These are phyloP conservation scores for Zygoascus hellenicus DNA, from an alignment of 1,139 yeast genomes.

Conservation along the genomic window DNA sequence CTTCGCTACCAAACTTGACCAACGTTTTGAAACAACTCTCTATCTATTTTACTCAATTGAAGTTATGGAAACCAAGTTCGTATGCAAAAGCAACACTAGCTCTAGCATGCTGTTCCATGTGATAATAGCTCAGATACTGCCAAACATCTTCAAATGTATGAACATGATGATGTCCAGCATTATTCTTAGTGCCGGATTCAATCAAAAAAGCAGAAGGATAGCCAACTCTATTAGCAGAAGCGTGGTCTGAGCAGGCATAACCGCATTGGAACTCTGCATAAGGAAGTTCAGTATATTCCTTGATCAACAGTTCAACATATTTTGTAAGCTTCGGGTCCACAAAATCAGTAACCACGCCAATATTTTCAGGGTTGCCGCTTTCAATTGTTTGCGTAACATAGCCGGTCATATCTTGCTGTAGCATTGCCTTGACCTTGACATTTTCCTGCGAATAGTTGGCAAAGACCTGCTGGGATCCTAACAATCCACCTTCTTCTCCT, in stretches of 20 bases:
- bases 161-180: slow-evolving; percentile 48
- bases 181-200: slow-evolving; percentile 59
- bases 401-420: slow-evolving; percentile 97
- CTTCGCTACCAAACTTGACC: no score
- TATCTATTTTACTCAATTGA: neutral
- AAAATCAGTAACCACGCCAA: slow-evolving; percentile 76
- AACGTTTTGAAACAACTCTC: no score
- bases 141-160: slow-evolving; percentile 78
- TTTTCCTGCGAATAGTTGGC: slow-evolving; percentile 44
- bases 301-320: slow-evolving; percentile 57
- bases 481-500: slow-evolving; percentile 90
- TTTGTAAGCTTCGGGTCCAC: slow-evolving; percentile 56
- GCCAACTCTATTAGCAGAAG: slow-evolving; percentile 76
- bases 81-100: slow-evolving; percentile 63
- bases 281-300: slow-evolving; percentile 58
- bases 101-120: slow-evolving; percentile 72
- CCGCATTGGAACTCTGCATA: slow-evolving; percentile 76
- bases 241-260: slow-evolving; percentile 90
- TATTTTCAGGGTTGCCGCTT: slow-evolving; percentile 55
- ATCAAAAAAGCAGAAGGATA: slow-evolving; percentile 78
- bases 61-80: slow-evolving; percentile 46
- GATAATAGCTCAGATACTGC: slow-evolving; percentile 69
- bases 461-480: slow-evolving; percentile 81
- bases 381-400: slow-evolving; percentile 53
- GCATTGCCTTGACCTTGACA: slow-evolving; percentile 65